phyloP scores from a whole-genome alignment of 2,329 filamentous ascomycete species.

The Simplicillium aogashimaense region DNA sequence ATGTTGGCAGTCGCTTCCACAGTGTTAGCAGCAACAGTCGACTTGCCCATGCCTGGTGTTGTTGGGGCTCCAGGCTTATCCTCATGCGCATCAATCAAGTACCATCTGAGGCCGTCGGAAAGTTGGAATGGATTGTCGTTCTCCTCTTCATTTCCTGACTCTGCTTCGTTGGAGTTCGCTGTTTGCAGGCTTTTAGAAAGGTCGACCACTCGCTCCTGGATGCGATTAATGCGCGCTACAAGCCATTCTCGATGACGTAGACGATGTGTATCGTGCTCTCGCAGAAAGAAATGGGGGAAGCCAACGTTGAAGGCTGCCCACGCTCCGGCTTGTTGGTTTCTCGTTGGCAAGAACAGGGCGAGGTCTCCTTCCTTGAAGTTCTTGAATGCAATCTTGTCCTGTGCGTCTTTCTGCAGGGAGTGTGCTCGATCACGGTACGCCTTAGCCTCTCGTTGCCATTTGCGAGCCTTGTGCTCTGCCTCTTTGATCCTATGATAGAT shows the following conservation, averaged over 20 bases:
- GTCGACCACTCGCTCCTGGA: conserved; percentile 90
- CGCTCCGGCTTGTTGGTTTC: conserved; percentile 86
- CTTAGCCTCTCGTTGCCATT: conserved; percentile 83
- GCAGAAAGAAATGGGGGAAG: conserved; percentile 92
- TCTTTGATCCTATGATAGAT: conserved; percentile 87
- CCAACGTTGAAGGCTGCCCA: conserved; percentile 99
- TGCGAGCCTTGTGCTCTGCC: conserved; percentile 84
- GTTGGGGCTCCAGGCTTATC: conserved; percentile 86
- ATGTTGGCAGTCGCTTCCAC: conserved; percentile 78
- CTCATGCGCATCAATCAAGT: conserved; percentile 85
- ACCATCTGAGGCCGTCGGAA: conserved; percentile 91
- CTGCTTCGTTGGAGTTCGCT: conserved; percentile 30
- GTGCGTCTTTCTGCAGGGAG: conserved; percentile 68
- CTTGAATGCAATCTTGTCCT: conserved; percentile 92
- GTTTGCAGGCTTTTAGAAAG: conserved; percentile 65
- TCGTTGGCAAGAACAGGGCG: conserved; percentile 84
- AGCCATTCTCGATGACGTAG: conserved; percentile 85
- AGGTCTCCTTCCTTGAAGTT: conserved; percentile 96
- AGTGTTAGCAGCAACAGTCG: conserved; percentile 78
- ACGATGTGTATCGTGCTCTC: conserved; percentile 83
- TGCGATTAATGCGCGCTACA: conserved; percentile 82
- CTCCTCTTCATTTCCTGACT: conserved; percentile 52
- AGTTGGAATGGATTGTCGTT: conserved; percentile 97
- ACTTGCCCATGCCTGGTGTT: conserved; percentile 87
- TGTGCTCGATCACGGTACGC: conserved; percentile 83